phyloP scores from a whole-genome alignment of 1,139 yeast species.

The Wickerhamomyces sp. region DNA sequence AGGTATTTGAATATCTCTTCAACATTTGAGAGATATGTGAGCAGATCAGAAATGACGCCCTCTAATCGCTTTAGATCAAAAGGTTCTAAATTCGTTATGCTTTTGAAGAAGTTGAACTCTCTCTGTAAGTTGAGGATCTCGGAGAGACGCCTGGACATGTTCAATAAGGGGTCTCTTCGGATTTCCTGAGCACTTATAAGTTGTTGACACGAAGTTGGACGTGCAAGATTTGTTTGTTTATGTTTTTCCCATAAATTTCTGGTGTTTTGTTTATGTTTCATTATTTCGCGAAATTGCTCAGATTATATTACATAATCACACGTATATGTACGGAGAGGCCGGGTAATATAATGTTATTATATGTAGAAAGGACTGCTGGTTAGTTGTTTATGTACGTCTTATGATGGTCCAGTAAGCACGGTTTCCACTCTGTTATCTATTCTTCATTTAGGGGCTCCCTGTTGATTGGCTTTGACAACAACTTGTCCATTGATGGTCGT shows the following conservation, averaged over 20 bases:
- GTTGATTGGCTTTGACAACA: neutral
- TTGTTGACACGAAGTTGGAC: too few relatives aligned
- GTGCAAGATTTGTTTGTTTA: neutral
- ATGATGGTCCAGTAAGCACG: too few relatives aligned
- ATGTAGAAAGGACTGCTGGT: too few relatives aligned
- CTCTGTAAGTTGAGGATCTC: conserved; percentile 17
- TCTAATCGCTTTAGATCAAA: conserved; percentile 17
- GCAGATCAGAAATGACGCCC: conserved; percentile 16
- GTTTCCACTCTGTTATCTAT: too few relatives aligned
- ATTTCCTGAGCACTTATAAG: too few relatives aligned
- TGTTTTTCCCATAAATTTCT: neutral
- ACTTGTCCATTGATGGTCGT: neutral
- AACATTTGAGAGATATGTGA: conserved; percentile 14
- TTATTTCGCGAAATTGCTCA: neutral
- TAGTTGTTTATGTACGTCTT: too few relatives aligned
- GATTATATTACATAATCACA: too few relatives aligned
- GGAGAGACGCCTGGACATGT: conserved; percentile 15
- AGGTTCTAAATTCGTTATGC: conserved; percentile 20
- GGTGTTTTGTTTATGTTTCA: neutral
- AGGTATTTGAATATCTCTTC: conserved; percentile 11
- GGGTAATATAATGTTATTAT: too few relatives aligned
- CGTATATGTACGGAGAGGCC: too few relatives aligned
- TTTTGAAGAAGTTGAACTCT: conserved; percentile 21
- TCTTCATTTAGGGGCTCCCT: too few relatives aligned
- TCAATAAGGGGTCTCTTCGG: neutral